These are phyloP conservation scores for Haematococcus lacustris DNA, from an alignment of 139 green algal species.

Conservation along the genomic window DNA sequence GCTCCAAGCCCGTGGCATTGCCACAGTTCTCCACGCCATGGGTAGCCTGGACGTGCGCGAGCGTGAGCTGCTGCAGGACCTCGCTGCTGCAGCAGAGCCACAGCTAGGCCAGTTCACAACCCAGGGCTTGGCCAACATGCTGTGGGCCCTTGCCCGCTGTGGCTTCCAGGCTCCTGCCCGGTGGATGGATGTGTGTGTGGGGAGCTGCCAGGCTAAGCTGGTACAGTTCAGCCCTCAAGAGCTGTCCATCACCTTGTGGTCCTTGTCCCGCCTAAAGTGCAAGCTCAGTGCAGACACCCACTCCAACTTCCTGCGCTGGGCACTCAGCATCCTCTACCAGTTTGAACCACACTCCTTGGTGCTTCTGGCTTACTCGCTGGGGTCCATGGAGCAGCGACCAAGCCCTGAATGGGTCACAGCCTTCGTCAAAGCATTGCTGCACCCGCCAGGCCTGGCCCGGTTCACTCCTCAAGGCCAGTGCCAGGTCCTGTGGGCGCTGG, in stretches of 20 bases:
- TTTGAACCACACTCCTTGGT: no score
- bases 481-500: conserved; percentile 17
- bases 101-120: conserved; percentile 8
- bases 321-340: neutral
- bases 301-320: conserved; percentile 5
- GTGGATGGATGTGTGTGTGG: conserved; percentile 17
- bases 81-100: conserved; percentile 10
- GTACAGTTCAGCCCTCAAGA: neutral
- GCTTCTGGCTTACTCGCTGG: conserved; percentile 17
- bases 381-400: conserved; percentile 10
- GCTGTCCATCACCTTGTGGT: conserved; percentile 11
- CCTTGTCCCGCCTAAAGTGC: conserved; percentile 19
- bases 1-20: conserved; percentile 13
- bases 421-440: conserved; percentile 4
- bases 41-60: conserved; percentile 22
- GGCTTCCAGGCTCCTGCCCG: conserved; percentile 12
- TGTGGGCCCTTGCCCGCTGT: conserved; percentile 20
- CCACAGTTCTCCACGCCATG: conserved; percentile 10
- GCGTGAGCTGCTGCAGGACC: conserved; percentile 19
- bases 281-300: conserved; percentile 13
- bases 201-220: neutral
- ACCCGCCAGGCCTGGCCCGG: conserved; percentile 3
- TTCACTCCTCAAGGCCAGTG: conserved; percentile 10
- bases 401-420: conserved; percentile 8
- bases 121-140: conserved; percentile 19